Base-by-base conservation (phyloP, 2,329 filamentous ascomycete species). In the Colletotrichum lentis region DNA sequence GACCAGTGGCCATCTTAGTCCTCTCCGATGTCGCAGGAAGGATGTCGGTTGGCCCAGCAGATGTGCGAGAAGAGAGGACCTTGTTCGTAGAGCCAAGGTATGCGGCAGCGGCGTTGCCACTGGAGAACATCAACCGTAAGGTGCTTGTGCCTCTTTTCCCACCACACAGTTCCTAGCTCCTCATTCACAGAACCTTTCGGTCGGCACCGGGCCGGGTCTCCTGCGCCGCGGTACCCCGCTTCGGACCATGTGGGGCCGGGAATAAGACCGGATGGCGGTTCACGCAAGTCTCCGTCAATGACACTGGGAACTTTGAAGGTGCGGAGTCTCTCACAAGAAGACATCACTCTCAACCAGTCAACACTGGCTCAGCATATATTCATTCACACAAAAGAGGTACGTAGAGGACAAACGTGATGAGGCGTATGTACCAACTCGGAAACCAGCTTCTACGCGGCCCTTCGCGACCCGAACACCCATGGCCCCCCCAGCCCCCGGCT, bases 371-470 rank as follows among this genome's bases (percentile, higher is more conserved):
- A 18, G 49, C 18, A n/a, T n/a, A 35, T 31, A 20, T 20, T 1
- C 27, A 8, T 31, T 10, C n/a, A 46, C 0, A 20, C 43, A 8
- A n/a, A 12, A 24, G 11, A 27, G 18, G 10, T 16, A n/a, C 16
- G 18, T 14, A 22, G 8, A 8, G 3, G 3, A 5, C 0, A 7
- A 43, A 27, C 3, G 22, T 11, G 12, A 68, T 64, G 65, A 64
- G 55, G 49, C 54, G 65, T 16, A 49, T 65, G 4, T 43, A 62
- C 16, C 49, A 66, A 7, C 57, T 66, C 2, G 58, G 57, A 43
- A 24, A 8, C 43, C 56, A 59, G 3, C 56, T 59, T 20, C 16
- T 43, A 12, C 55, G n/a, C 27, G 37, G 16, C 11, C 14, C 7
- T n/a, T 11, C 27, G 16, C 12, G 3, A 20, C 43, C 10, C 56